Percentiles rank a stretch among this genome's conserved stretches.
Conservation (phyloP, 2,329 filamentous ascomycete species). For the Trematosphaeria pertusa region DNA sequence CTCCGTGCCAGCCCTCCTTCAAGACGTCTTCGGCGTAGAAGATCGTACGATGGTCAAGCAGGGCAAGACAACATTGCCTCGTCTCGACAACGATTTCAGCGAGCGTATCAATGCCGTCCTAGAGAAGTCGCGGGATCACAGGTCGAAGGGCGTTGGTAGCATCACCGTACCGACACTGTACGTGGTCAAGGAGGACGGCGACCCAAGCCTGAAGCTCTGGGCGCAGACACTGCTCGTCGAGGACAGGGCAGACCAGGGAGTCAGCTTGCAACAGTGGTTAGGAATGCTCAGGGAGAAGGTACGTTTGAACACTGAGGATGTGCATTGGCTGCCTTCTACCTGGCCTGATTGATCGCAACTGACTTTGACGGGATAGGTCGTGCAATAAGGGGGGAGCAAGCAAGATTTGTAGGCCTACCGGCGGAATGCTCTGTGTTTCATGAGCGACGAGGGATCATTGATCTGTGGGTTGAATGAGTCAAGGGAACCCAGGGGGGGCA, state of each 20-base stretch:
- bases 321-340: conserved; percentile 25
- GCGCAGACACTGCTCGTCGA: conserved; percentile 95
- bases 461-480: neutral
- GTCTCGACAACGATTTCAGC: conserved; percentile 95
- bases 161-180: conserved; percentile 94
- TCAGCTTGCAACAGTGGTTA: conserved; percentile 94
- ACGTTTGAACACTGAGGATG: conserved; percentile 39
- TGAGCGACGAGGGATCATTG: conserved; percentile 1
- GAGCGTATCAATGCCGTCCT: conserved; percentile 78
- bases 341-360: conserved; percentile 27
- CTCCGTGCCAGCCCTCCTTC: conserved; percentile 84
- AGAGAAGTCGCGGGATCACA: conserved; percentile 89
- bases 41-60: conserved; percentile 87
- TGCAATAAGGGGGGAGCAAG: conserved; percentile 33
- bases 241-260: conserved; percentile 90
- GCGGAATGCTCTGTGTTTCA: conserved; percentile 3
- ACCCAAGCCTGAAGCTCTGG: conserved; percentile 94
- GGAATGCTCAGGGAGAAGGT: conserved; percentile 95
- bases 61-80: conserved; percentile 85
- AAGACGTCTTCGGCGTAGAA: conserved; percentile 87
- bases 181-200: conserved; percentile 91
- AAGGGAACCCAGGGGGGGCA: neutral
- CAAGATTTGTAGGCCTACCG: neutral
- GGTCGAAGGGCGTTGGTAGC: conserved; percentile 85
- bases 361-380: conserved; percentile 35